Evolutionary conservation across 2,329 filamentous ascomycete species (phyloP), one percentile per base, ranked within the genome.

Genomic region (Trichoderma sp.): DNA sequence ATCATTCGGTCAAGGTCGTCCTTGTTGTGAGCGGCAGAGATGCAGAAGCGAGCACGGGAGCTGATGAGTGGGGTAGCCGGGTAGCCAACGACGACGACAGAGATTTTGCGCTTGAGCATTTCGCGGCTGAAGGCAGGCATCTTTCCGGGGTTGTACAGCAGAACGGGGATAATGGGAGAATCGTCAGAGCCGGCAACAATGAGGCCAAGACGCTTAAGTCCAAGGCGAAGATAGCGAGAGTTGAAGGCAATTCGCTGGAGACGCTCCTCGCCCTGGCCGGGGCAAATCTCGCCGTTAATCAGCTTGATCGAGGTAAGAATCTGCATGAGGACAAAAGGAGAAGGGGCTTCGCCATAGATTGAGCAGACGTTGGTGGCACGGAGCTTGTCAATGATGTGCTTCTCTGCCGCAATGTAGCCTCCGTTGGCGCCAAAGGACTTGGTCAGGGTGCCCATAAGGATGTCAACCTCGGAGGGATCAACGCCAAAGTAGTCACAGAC

Each of bases 381-480:
- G 69, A 99, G 89, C 82, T 97, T 97, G 81, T 97, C 93, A 75
- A 99, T 95, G 77, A 97, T 92, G 74, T 88, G 84, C 82, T 96
- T 96, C 71, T 97, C 92, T 21, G 90, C 94, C 13, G 94, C 93
- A 73, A 99, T 88, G 79, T 99, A 99, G 72, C 96, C 96, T 77
- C 96, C 96, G 76, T 99, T 99, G 73, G 96, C 96, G 75, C 96
- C 96, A 75, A 99, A 99, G 1, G 96, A 98, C 81, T 99, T 99
- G 72, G 96, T 99, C 71, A 99, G 84, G 2, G 96, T 99, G 73
- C 96, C 96, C 96, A 99, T 99, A 63, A 99, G 88, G 76, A 99
- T 92, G 79, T 99, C 96, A 47, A 98, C 89, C 74, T 97, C 91
- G 19, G 87, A 82, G 19, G 96, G 91, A 79, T 97, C 92, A 73